phyloP scores from a whole-genome alignment of 2,329 filamentous ascomycete genomes.

The Xylariaceae sp. region DNA sequence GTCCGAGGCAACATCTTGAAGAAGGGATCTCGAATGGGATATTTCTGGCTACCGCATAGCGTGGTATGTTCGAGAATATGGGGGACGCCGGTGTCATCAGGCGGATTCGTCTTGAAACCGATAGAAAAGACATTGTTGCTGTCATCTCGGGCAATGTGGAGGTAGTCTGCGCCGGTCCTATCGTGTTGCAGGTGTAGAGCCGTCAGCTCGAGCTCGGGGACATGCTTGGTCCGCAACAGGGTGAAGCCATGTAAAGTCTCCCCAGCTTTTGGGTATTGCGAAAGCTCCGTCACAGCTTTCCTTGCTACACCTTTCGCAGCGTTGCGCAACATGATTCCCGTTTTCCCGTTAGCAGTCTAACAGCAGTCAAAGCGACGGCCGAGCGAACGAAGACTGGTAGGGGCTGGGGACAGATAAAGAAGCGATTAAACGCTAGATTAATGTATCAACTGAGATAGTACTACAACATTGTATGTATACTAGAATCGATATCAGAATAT shows the following conservation, averaged over 20 bases:
- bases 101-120: slow-evolving; percentile 98
- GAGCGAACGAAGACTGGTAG: background rate
- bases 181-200: slow-evolving; percentile 90
- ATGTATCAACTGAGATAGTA: background rate
- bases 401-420: slow-evolving; percentile 1
- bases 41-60: slow-evolving; percentile 93
- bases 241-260: slow-evolving; percentile 94
- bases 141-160: slow-evolving; percentile 93
- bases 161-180: slow-evolving; percentile 92
- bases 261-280: slow-evolving; percentile 75
- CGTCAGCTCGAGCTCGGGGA: slow-evolving; percentile 90
- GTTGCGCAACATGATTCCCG: slow-evolving; percentile 53
- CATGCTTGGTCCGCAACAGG: slow-evolving; percentile 82
- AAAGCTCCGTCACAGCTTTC: slow-evolving; percentile 74
- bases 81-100: slow-evolving; percentile 92
- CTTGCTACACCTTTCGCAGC: slow-evolving; percentile 50
- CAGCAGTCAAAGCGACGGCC: background rate
- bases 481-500: background rate
- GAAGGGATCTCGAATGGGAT: slow-evolving; percentile 97
- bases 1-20: slow-evolving; percentile 99
- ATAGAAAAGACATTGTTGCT: slow-evolving; percentile 99
- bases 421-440: background rate
- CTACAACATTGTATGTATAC: background rate
- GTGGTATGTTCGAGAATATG: slow-evolving; percentile 98
- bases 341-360: background rate